Evolutionary conservation across 805 yeast genomes (phyloP), one percentile per base, ranked within the genome.

Genomic region (Myxozyma geophila): DNA sequence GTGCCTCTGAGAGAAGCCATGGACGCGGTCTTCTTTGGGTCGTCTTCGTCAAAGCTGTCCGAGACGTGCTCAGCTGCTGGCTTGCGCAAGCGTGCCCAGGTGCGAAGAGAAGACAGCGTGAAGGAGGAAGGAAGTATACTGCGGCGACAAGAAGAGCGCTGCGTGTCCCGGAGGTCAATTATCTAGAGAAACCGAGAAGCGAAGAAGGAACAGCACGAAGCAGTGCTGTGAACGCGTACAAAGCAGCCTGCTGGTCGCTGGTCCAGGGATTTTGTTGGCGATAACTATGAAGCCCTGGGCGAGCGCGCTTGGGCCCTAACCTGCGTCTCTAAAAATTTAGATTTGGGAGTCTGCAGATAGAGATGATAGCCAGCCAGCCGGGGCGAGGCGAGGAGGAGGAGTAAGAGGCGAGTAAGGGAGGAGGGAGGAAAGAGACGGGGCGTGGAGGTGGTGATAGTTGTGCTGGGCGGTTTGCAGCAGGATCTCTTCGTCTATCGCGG

Each of bases 11-110:
- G 23, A n/a, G 36, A 19, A 23, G 47, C 12, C 56, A 53, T 53
- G 19, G 17, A 7, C 28, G 28, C 28, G 4, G 37, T 9, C 40
- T 39, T 39, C 21, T 51, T 51, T 7, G 17, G 54, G 54, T 37
- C 46, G 54, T 51, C 54, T 19, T 51, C 54, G 41, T 51, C 54
- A 33, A 8, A 36, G 33, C 35, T 21, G 35, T 15, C 44, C 46
- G 54, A 36, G 54, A 39, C n/a, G n/a, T 51, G 46, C 23, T 51
- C 56, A 13, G 47, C 56, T 53, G 41, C 48, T 21, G 56, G 56
- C 56, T 41, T 40, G 56, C 56, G 56, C 35, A 53, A 48, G 17
- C 56, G 56, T 53, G 56, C 56, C 56, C 56, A 53, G 39, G 39
- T 53, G 13, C 33, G 37, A 40, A 53, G 23, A 36, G 56, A 53